phyloP scores from a whole-genome alignment of 768 basidiomycete species.

The Coprinopsis strossmayeri region DNA sequence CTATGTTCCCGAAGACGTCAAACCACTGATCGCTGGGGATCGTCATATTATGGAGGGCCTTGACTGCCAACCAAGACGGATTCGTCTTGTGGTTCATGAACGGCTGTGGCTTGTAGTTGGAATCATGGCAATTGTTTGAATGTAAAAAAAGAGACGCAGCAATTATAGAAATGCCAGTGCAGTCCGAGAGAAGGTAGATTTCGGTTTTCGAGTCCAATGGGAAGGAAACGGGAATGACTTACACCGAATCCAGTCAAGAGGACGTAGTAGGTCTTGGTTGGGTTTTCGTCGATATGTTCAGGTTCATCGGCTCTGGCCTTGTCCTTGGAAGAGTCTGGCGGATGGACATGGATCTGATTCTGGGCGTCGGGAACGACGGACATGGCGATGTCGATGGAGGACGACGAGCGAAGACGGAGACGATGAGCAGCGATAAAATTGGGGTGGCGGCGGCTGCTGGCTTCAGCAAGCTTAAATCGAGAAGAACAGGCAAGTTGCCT shows the following conservation, averaged over 20 bases:
- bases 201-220: not conserved
- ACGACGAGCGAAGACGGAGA: not conserved
- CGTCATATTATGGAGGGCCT: conserved; percentile 49
- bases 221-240: conserved; percentile 13
- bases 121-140: conserved; percentile 12
- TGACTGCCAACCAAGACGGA: conserved; percentile 69
- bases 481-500: too few species aligned
- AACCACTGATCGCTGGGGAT: conserved; percentile 17
- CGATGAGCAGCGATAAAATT: too few species aligned
- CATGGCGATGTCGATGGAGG: not conserved
- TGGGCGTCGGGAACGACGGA: not conserved
- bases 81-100: conserved; percentile 51
- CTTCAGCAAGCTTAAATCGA: too few species aligned
- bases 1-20: conserved; percentile 13
- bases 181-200: too few species aligned
- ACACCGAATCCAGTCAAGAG: conserved; percentile 34
- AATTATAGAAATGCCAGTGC: conserved; percentile 5
- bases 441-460: too few species aligned
- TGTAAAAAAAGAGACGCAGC: conserved; percentile 7
- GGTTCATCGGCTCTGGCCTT: not conserved
- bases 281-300: too few species aligned
- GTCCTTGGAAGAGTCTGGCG: not conserved
- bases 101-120: conserved; percentile 31
- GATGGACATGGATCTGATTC: not conserved
- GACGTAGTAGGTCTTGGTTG: conserved; percentile 24